Evolutionary conservation across 441 rosid genomes (phyloP).

Genomic region (Adansonia rubrostipa): DNA sequence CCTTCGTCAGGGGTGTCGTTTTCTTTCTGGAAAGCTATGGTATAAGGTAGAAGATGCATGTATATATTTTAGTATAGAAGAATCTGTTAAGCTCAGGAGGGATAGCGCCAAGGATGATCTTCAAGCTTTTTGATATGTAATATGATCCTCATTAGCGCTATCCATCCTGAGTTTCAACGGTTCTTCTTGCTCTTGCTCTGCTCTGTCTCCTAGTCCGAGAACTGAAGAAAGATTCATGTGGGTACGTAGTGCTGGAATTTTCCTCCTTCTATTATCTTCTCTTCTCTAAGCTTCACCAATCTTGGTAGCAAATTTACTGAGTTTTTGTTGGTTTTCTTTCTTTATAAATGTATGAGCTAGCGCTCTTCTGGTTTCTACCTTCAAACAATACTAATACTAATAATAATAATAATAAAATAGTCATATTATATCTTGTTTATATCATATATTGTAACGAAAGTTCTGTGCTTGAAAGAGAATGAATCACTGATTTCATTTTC

Average conservation of each 20-base stretch:
- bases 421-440: too few relatives aligned
- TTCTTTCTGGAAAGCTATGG: slow-evolving; percentile 5
- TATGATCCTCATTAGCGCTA: slow-evolving; percentile 58
- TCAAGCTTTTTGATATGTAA: neutral
- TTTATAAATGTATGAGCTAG: neutral
- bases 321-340: neutral
- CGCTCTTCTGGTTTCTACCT: neutral
- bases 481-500: neutral
- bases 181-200: slow-evolving; percentile 59
- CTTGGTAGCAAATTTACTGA: slow-evolving; percentile 4
- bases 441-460: neutral
- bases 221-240: too few relatives aligned
- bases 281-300: neutral
- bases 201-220: neutral
- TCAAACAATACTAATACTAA: neutral
- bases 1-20: neutral
- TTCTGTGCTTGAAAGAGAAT: neutral
- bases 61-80: slow-evolving; percentile 13
- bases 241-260: neutral
- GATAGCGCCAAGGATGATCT: slow-evolving; percentile 52
- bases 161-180: slow-evolving; percentile 97
- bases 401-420: too few relatives aligned
- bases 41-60: neutral
- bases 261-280: neutral
- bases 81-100: slow-evolving; percentile 32